Evolutionary conservation across 2,329 filamentous ascomycete species (phyloP).

Genomic region (Madurella mycetomatis): DNA sequence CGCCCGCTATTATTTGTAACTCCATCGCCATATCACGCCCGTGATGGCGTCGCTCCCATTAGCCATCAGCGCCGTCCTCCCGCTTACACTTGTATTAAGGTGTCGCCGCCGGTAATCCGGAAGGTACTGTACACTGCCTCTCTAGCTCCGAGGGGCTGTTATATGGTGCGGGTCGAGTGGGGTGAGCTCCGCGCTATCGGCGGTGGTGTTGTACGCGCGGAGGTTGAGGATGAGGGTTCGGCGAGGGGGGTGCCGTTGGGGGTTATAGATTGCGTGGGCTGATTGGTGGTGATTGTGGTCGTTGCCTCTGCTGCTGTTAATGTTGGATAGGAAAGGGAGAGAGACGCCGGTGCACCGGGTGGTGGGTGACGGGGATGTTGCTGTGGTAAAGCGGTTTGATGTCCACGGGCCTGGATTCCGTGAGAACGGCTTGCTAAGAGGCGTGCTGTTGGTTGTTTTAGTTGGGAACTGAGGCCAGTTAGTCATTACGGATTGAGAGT

Average conservation of each 20-base stretch:
- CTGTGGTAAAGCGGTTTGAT: constrained; percentile 64
- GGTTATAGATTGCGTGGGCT: constrained; percentile 54
- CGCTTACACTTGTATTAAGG: too few relatives aligned
- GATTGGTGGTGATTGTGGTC: constrained; percentile 35
- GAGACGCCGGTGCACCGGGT: constrained; percentile 44
- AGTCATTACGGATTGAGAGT: too few relatives aligned
- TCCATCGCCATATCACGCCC: constrained; percentile 56
- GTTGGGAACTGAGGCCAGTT: too few relatives aligned
- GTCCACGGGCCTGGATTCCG: constrained; percentile 44
- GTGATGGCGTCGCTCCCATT: constrained; percentile 62
- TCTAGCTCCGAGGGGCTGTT: constrained; percentile 14
- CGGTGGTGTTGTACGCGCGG: constrained; percentile 54
- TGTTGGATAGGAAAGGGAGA: constrained; percentile 35
- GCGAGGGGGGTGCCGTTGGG: constrained; percentile 34
- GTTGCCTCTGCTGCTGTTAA: background rate
- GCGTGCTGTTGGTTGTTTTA: constrained; percentile 38
- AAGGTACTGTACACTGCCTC: constrained; percentile 17
- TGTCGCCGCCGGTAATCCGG: too few relatives aligned
- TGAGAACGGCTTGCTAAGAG: constrained; percentile 56
- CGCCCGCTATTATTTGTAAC: constrained; percentile 55
- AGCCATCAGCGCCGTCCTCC: too few relatives aligned
- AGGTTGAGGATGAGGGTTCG: constrained; percentile 55
- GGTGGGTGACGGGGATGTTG: constrained; percentile 50
- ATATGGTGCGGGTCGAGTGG: constrained; percentile 21
- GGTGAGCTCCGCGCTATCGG: constrained; percentile 34